These are phyloP conservation scores for Aspergillus novoparasiticus DNA, from an alignment of 2,329 filamentous ascomycete species.

Conservation along the genomic window DNA sequence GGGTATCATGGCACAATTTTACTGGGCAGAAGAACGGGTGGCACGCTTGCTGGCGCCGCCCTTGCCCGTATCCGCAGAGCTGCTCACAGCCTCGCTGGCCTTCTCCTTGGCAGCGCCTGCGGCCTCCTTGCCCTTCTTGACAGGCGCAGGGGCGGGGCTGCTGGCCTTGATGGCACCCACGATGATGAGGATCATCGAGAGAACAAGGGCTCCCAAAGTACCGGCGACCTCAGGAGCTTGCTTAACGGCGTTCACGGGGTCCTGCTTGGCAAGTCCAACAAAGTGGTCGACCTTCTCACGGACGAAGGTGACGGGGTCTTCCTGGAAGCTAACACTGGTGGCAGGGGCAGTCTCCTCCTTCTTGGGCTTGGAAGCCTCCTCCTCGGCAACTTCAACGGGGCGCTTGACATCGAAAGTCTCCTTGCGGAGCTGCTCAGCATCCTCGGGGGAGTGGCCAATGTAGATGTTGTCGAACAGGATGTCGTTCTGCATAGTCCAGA, in stretches of 20 bases:
- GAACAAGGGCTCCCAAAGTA: constrained; percentile 69
- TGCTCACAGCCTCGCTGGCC: constrained; percentile 64
- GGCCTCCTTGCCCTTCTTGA: constrained; percentile 75
- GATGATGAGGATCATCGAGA: constrained; percentile 72
- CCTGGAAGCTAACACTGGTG: constrained; percentile 78
- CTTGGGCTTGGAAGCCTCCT: constrained; percentile 81
- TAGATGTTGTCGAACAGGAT: constrained; percentile 99
- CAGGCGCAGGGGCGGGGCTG: constrained; percentile 64
- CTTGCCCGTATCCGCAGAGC: constrained; percentile 75
- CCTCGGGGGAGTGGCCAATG: constrained; percentile 93
- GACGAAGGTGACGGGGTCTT: constrained; percentile 84
- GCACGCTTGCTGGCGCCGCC: constrained; percentile 64
- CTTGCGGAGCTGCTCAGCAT: constrained; percentile 83
- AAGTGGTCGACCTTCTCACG: constrained; percentile 94
- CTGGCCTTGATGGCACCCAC: constrained; percentile 66
- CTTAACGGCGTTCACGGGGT: constrained; percentile 82
- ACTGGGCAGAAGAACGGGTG: constrained; percentile 49
- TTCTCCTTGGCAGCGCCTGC: constrained; percentile 63
- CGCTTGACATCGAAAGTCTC: constrained; percentile 92
- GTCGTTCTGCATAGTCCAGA: constrained; percentile 99
- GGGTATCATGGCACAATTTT: constrained; percentile 15
- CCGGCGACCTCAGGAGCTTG: constrained; percentile 90
- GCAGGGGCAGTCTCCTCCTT: constrained; percentile 69
- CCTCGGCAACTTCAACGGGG: constrained; percentile 75
- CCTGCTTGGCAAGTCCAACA: constrained; percentile 77